Evolutionary conservation across 441 rosid species (phyloP), one percentile per base, ranked within the genome.

Genomic region (Theobroma grandiflorum): DNA sequence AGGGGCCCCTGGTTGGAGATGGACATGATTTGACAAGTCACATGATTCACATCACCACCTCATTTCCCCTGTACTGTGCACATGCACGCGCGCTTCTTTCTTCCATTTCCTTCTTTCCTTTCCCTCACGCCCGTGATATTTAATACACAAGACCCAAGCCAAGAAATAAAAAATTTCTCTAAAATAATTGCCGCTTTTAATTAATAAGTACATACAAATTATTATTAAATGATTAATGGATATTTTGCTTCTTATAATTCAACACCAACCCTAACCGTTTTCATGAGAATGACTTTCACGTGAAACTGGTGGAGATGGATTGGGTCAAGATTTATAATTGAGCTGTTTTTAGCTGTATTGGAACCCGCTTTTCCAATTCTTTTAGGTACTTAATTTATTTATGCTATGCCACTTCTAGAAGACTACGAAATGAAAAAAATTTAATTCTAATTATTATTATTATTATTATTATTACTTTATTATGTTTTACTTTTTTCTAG

Each of bases 1-100:
- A 74, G 88, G 90, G 90, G 61, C 88, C 92, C 90, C 70, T 20
- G 31, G 38, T n/a, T 55, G 74, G 85, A 79, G 81, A 75, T 78
- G 43, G 78, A 38, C 74, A 59, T 81, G 85, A 79, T 77, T 73
- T 86, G 91, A 80, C 81, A 66, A 50, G 49, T 82, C 86, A 78
- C 84, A 61, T 75, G 85, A 79, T 75, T 82, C 83, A 71, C 82
- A 78, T 80, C 72, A 68, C 75, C 64, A 75, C 79, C 58, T 18
- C 1, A 52, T 18, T 53, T 3, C 33, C 26, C 6, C 12, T 20
- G 58, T 53, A 26, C 53, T 66, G 62, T 20, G 52, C 45, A 47
- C 47, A 50, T 15, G 79, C 79, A 47, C 20, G 63, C 64, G 63
- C 55, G 16, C 20, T 37, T 26, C 72, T 18, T 20, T 14, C 43